Conservation (phyloP, 2,329 filamentous ascomycete species). For the Ophiostoma pallidulum region DNA sequence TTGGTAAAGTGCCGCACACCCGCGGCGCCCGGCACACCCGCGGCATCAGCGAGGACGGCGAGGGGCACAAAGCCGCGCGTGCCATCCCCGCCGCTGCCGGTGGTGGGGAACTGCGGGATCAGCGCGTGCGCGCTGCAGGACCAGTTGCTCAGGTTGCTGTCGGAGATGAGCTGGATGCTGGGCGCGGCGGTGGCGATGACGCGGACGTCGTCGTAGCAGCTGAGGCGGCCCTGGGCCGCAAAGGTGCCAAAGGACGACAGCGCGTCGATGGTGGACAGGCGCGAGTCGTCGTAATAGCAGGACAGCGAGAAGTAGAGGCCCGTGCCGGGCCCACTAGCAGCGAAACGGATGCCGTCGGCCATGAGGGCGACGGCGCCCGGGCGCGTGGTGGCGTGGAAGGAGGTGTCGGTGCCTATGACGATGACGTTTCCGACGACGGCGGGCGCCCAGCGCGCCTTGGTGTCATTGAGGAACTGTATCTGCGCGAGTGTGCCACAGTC, state of each 20-base stretch:
- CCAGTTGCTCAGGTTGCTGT: constrained; percentile 32
- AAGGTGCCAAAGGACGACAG: constrained; percentile 30
- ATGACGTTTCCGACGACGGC: constrained; percentile 33
- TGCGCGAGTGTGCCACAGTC: constrained; percentile 23
- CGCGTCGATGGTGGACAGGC: constrained; percentile 17
- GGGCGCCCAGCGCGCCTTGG: constrained; percentile 30
- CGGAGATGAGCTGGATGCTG: constrained; percentile 26
- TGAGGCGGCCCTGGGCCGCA: constrained; percentile 28
- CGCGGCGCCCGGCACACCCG: constrained; percentile 20
- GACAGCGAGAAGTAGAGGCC: constrained; percentile 31
- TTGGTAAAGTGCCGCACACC: constrained; percentile 29
- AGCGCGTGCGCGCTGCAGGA: constrained; percentile 33
- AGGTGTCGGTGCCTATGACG: constrained; percentile 31
- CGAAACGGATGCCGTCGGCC: constrained; percentile 26
- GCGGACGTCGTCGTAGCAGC: constrained; percentile 31
- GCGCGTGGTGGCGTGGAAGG: constrained; percentile 22
- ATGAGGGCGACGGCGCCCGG: constrained; percentile 28
- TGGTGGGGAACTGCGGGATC: constrained; percentile 29
- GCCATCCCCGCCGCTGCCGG: constrained; percentile 23
- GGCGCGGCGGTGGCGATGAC: constrained; percentile 27
- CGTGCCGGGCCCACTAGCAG: constrained; percentile 14
- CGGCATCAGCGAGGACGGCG: constrained; percentile 28
- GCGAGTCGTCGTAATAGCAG: constrained; percentile 29
- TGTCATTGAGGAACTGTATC: constrained; percentile 30
- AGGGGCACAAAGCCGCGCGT: constrained; percentile 33